These are phyloP conservation scores for Trichoderma sp. DNA, from an alignment of 2,329 filamentous ascomycete genomes.

Conservation along the genomic window DNA sequence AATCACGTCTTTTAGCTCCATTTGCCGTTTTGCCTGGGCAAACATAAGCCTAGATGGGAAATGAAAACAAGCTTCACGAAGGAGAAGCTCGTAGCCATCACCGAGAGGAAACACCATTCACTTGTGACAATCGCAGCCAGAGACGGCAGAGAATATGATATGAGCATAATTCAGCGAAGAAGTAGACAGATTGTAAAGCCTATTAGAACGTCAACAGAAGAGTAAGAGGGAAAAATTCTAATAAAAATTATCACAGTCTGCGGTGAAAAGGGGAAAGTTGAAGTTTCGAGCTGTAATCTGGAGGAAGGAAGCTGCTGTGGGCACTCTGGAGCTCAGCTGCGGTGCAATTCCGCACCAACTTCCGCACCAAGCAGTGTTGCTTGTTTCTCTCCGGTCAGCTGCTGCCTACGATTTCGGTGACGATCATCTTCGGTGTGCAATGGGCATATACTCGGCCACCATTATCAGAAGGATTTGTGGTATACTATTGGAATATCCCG, in stretches of 20 bases:
- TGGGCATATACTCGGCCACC: not conserved
- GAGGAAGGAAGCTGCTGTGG: not conserved
- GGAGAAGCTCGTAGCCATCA: not conserved
- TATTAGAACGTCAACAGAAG: not conserved
- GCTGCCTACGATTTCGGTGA: not conserved
- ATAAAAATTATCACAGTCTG: not conserved
- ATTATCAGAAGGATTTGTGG: not conserved
- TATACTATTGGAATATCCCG: not conserved
- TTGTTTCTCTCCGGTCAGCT: not conserved
- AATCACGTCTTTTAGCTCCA: not conserved
- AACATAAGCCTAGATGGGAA: accelerated
- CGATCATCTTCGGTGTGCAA: not conserved
- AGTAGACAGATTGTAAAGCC: not conserved
- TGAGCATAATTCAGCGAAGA: not conserved
- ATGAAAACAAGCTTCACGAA: not conserved
- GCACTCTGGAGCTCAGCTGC: not conserved
- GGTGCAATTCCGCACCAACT: not conserved
- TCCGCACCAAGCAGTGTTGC: not conserved
- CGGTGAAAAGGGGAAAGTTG: not conserved
- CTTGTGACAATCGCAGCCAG: not conserved
- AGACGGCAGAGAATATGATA: not conserved
- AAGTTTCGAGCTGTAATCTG: not conserved
- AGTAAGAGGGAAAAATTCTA: not conserved
- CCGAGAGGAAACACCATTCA: not conserved
- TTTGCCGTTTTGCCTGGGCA: not conserved